These are phyloP conservation scores for Hericium rajendrae DNA, from an alignment of 768 basidiomycete species.

Conservation along the genomic window DNA sequence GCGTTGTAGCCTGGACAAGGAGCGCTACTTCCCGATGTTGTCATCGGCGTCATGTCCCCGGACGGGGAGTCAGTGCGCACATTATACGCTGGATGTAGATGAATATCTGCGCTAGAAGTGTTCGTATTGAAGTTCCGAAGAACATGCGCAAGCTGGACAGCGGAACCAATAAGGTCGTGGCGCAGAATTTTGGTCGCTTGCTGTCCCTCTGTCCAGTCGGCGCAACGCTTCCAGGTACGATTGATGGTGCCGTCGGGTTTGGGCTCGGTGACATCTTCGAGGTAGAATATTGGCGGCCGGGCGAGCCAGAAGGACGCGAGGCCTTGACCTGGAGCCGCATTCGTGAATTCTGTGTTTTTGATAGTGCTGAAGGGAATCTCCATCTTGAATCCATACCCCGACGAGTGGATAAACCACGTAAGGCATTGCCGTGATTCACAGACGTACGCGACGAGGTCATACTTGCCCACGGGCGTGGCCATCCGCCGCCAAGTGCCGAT, in stretches of 20 bases:
- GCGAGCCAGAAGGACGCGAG: constrained; percentile 58
- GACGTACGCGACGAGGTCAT: constrained; percentile 70
- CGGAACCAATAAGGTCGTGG: constrained; percentile 57
- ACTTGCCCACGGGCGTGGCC: constrained; percentile 38
- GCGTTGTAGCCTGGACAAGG: not conserved
- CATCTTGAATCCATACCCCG: constrained; percentile 76
- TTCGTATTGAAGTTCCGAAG: constrained; percentile 24
- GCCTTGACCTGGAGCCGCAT: constrained; percentile 44
- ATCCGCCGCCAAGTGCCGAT: constrained; percentile 77
- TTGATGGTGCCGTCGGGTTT: constrained; percentile 21
- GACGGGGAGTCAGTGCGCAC: constrained; percentile 7
- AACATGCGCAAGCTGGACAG: constrained; percentile 47
- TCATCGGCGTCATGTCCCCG: not conserved
- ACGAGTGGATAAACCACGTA: constrained; percentile 72
- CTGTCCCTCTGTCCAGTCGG: constrained; percentile 68
- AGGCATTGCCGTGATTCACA: constrained; percentile 58
- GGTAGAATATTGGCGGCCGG: constrained; percentile 57
- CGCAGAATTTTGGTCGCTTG: constrained; percentile 56
- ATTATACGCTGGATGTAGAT: constrained; percentile 8
- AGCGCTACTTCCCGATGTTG: not conserved
- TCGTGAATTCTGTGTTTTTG: constrained; percentile 44
- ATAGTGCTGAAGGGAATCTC: constrained; percentile 65
- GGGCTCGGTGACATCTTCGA: constrained; percentile 36
- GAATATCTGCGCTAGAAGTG: constrained; percentile 7
- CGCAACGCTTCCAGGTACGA: constrained; percentile 51